These are phyloP conservation scores for Solanum dulcamara DNA, from an alignment of 257 asterid species.

Conservation along the genomic window DNA sequence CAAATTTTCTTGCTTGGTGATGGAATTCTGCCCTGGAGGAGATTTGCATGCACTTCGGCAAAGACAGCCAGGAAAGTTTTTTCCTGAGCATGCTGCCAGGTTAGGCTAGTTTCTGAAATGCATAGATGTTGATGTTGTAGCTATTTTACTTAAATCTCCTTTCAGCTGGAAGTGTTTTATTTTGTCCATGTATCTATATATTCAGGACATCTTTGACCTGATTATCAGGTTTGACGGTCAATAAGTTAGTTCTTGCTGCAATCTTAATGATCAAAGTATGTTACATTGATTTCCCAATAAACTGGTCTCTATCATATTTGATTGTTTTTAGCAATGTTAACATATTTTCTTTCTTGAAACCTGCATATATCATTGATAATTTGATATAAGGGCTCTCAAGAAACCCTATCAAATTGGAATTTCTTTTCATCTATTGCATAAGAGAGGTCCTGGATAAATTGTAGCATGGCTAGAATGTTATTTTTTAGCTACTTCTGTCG, in stretches of 20 bases:
- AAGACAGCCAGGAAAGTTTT: constrained; percentile 48
- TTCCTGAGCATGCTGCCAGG: constrained; percentile 61
- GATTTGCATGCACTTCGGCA: constrained; percentile 59
- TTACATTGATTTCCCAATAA: not conserved
- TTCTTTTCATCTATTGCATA: not conserved
- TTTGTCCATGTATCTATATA: not conserved
- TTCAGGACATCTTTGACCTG: not conserved
- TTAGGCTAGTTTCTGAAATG: constrained; percentile 3
- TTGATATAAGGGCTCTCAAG: not conserved
- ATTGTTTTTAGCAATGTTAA: not conserved
- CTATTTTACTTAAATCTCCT: not conserved
- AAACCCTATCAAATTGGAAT: not conserved
- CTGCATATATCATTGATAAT: not conserved
- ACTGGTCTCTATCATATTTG: not conserved
- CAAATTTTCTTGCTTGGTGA: constrained; percentile 50
- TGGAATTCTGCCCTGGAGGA: constrained; percentile 67
- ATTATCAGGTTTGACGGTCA: not conserved
- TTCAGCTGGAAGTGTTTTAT: not conserved
- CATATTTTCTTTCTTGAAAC: not conserved
- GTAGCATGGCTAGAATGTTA: not conserved
- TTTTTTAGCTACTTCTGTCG: not conserved
- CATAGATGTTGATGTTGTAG: not conserved
- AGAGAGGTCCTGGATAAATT: not conserved
- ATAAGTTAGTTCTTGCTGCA: not conserved
- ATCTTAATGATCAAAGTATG: not conserved